Conservation (phyloP, 371 early-diverging fungal genomes). For the Mortierella sp. region DNA sequence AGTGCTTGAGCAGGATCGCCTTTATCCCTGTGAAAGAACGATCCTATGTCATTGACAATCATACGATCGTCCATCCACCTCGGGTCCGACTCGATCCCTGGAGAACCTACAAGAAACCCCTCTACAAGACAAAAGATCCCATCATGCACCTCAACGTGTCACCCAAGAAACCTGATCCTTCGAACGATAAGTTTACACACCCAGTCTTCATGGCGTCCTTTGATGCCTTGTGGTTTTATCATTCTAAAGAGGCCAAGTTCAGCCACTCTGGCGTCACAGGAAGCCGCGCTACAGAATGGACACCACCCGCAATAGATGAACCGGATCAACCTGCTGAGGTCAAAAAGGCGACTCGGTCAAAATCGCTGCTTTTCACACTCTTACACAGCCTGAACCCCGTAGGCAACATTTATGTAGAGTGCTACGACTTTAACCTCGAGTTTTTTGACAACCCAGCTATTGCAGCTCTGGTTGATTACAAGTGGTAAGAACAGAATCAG, state of each 20-base stretch:
- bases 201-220: constrained; percentile 27
- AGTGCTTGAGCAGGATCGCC: constrained; percentile 2
- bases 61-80: constrained; percentile 15
- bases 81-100: constrained; percentile 15
- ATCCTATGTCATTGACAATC: constrained; percentile 18
- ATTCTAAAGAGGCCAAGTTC: background rate
- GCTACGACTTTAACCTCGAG: constrained; percentile 13
- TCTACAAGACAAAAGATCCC: constrained; percentile 9
- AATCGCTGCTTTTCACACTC: constrained; percentile 4
- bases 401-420: constrained; percentile 9
- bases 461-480: constrained; percentile 19
- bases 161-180: constrained; percentile 1
- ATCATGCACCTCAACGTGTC: constrained; percentile 21
- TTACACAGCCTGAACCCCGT: background rate
- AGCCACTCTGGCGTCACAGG: background rate
- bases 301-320: background rate
- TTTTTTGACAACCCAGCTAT: constrained; percentile 35
- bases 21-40: constrained; percentile 13
- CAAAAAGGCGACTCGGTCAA: constrained; percentile 1
- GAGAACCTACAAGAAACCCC: background rate
- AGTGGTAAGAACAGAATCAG: constrained; percentile 17
- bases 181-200: constrained; percentile 13
- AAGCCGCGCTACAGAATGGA: constrained; percentile 2
- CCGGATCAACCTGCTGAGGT: constrained; percentile 8
- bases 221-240: constrained; percentile 25